Evolutionary conservation across 1,284 basidiomycete genomes (phyloP), one percentile per base, ranked within the genome.

Genomic region (Flammula alnicola): DNA sequence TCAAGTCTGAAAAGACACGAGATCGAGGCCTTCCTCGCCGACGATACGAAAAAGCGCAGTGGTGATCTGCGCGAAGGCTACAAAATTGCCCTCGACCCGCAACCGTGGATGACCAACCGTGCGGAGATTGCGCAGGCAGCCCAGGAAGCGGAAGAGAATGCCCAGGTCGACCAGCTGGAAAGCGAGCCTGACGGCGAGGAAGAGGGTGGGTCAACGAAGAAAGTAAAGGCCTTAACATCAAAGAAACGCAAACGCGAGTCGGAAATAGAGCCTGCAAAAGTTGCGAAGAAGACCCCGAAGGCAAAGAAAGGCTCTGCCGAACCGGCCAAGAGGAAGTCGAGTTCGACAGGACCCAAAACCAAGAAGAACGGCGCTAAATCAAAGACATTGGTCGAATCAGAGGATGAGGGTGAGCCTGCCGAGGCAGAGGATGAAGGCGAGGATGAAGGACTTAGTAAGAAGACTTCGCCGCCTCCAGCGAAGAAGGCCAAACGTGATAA

Each of bases 61-160:
- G 84, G 82, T 30, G 88, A 93, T 35, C 83, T 98, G 33, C 71
- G 88, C 31, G 69, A 79, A 44, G 94, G 90, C 11, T 98, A 98
- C 73, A 77, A 83, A 59, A 84, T 90, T 58, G 94, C 95, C 4
- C 76, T 86, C 39, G 84, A 96, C 71, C 95, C 95, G 1, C 72
- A 71, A 29, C 75, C 80, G 43, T 96, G 93, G 91, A 81, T 88
- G 59, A 60, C 79, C 48, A 78, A 86, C 49, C 78, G 80, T 44
- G 72, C 74, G 16, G 74, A 76, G 26, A 44, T 38, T 2, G 50
- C 45, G 12, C 53, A 50, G 3, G 55, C 52, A 3, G 51, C 38
- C 8, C 57, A 61, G 32, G 62, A 62, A 4, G 62, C 60, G 2
- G 83, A 81, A 41, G 83, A 79, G 27, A 80, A 82, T 30, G 87